Conservation (phyloP, 176 grass and related monocot species). For the Luzula sylvatica region DNA sequence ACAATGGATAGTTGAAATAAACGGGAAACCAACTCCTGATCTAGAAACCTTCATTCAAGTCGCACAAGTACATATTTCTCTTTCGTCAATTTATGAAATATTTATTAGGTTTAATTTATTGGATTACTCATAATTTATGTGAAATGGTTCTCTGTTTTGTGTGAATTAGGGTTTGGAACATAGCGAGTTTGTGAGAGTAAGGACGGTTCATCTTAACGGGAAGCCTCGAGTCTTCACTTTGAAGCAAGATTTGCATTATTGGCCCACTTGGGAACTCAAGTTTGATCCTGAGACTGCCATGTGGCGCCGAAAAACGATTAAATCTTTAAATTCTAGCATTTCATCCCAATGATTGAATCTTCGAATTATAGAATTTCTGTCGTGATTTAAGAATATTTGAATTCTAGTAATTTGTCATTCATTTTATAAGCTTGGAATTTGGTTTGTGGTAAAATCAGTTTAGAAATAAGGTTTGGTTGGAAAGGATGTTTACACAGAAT, state of each 20-base stretch:
- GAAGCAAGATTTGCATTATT: constrained; percentile 98
- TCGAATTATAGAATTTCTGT: no score
- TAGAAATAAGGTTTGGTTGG: background rate
- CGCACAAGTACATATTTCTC: constrained; percentile 60
- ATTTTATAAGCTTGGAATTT: background rate
- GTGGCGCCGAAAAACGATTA: constrained; percentile 77
- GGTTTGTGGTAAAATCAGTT: background rate
- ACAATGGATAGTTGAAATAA: constrained; percentile 97
- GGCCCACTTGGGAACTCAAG: constrained; percentile 92
- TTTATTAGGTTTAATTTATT: constrained; percentile 1
- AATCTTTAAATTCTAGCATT: constrained; percentile 39
- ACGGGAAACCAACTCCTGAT: constrained; percentile 73
- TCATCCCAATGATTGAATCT: background rate
- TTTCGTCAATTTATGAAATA: no score
- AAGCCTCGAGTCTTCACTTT: constrained; percentile 84
- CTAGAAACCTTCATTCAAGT: constrained; percentile 81
- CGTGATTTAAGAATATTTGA: no score
- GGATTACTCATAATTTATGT: background rate
- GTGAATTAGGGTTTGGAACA: constrained; percentile 69
- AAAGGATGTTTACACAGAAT: background rate
- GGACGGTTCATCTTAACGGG: constrained; percentile 84
- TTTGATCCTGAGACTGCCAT: constrained; percentile 80
- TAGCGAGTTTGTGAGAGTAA: constrained; percentile 91
- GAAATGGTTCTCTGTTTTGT: background rate
- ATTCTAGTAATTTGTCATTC: no score